Evolutionary conservation across 306 rosid species (phyloP).

Genomic region (Prunus armeniaca): DNA sequence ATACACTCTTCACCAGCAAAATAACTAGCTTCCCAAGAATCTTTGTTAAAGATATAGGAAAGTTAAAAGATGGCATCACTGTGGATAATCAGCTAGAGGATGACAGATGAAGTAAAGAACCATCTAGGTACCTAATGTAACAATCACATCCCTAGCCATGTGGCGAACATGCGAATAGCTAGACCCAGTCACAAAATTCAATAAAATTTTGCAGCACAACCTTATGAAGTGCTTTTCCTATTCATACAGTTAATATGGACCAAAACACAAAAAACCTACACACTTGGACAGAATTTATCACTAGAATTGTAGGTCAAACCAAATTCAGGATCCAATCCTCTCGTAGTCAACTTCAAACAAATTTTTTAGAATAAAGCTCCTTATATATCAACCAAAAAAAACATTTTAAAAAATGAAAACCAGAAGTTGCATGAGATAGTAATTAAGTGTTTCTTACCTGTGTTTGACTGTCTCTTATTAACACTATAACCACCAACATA

Average conservation of each 20-base stretch:
- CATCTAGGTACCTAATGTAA: not conserved
- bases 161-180: not conserved
- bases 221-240: not conserved
- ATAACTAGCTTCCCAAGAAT: not conserved
- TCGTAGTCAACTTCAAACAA: not conserved
- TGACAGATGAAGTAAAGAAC: not conserved
- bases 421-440: constrained; percentile 17
- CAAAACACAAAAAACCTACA: not conserved
- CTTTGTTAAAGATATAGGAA: not conserved
- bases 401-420: not conserved
- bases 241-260: not conserved
- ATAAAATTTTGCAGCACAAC: not conserved
- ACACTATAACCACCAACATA: constrained; percentile 92
- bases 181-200: not conserved
- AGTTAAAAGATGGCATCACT: not conserved
- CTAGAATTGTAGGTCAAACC: not conserved
- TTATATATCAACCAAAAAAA: not conserved
- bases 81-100: not conserved
- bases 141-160: not conserved
- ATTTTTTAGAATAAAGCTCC: not conserved
- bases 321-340: not conserved
- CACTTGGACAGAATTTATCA: not conserved
- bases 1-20: not conserved
- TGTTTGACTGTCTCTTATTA: constrained; percentile 92
- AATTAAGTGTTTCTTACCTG: constrained; percentile 64